Evolutionary conservation across 116 monocot species (phyloP), one percentile per base, ranked within the genome.

Genomic region (Posidonia oceanica): DNA sequence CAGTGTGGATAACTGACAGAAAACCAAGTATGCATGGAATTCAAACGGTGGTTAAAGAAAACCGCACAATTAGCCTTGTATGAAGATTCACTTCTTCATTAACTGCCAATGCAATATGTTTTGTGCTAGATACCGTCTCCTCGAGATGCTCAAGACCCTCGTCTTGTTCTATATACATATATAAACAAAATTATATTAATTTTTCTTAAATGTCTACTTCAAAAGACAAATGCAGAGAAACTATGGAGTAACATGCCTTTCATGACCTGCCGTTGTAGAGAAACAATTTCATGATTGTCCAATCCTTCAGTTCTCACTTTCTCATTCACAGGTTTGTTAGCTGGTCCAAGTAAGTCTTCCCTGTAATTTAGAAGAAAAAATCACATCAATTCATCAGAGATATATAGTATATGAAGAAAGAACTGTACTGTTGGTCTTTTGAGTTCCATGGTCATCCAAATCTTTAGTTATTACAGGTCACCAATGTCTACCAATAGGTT

Each of bases 31-130:
- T 36, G 54, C 53, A 55, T 4, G 38, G 3, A 17, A 29, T 15
- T 17, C 23, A 65, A 21, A 70, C 8, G n/a, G 18, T 52, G 41
- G 7, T 11, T 14, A 29, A 20, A 22, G 4, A 29, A 36, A n/a
- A 40, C 36, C 83, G 54, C 72, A 91, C 91, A 61, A 91, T 85
- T 36, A 91, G 75, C 72, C 83, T 88, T 7, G 85, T 78, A 29
- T 91, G 91, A 69, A 91, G 71, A 72, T 77, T 75, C 68, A 91
- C 61, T 72, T 91, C 91, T 72, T 91, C 91, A 51, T 88, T 88
- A 42, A 91, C 83, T 10, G 91, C 80, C 69, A 91, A 77, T 36
- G 88, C 86, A 57, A 91, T 83, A 74, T 91, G 91, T 36, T 91
- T 91, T 69, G 91, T 91, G 79, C 83, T 91, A 22, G 81, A 16